Base-by-base conservation (phyloP, 2,329 filamentous ascomycete genomes). In the Epichloe aotearoae region DNA sequence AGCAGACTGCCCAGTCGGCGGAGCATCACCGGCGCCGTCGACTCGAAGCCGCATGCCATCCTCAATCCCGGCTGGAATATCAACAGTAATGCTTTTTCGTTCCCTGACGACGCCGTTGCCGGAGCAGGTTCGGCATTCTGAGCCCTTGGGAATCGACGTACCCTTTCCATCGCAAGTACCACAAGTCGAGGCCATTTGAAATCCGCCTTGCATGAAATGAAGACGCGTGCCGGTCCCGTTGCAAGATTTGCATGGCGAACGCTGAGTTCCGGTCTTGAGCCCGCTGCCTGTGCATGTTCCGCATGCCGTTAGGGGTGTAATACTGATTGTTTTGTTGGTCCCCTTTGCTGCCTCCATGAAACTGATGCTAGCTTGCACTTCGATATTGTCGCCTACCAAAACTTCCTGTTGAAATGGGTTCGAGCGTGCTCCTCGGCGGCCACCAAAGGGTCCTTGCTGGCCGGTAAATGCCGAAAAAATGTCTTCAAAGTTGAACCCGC, bases 301-400 rank as follows among this genome's bases (percentile, higher is more conserved):
- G 63, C 93, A 98, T 54, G 84, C 74, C 19, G 84, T 81, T 59
- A 94, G 70, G 1, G 93, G 91, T 8, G 84, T 88, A 58, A 96
- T 86, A 57, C 76, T 80, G 52, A 98, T 87, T n/a, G 89, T 85
- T 69, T 95, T 94, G 62, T 75, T 83, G 7, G 85, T 84, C 37
- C 93, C 93, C 68, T 94, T 95, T 10, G 93, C 93, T 6, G 93
- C 88, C 64, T 98, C 93, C 82, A 93, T 86, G 67, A 98, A 98
- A 0, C 86, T 89, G 59, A 98, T 91, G 64, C 80, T 93, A 47
- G 88, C 83, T 68, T 95, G 88, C 23, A 96, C 86, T 66, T 97
- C 91, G 61, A 98, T 95, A 65, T 95, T 89, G 56, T 97, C 89
- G 54, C 93, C 93, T n/a, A 95, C 84, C 58, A 95, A 65, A 19